Evolutionary conservation across 2,329 filamentous ascomycete species (phyloP).

Genomic region (Ceratocystis harringtonii): DNA sequence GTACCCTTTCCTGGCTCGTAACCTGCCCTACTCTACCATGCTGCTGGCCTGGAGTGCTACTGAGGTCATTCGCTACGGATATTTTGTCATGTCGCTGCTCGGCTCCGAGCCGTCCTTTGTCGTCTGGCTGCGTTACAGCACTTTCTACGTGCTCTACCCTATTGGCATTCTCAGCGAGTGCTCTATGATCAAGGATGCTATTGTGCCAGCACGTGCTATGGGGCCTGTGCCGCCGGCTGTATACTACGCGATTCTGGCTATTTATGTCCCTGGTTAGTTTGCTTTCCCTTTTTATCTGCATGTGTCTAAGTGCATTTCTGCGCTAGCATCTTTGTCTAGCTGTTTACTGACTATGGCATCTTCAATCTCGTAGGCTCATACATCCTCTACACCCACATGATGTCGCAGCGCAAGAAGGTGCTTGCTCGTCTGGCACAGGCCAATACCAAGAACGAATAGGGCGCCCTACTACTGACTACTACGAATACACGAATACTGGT

Average conservation of each 20-base stretch:
- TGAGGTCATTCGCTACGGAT: conserved; percentile 85
- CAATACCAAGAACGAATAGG: conserved; percentile 23
- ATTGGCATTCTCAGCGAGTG: conserved; percentile 82
- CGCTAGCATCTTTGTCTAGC: background rate
- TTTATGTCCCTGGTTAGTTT: conserved; percentile 65
- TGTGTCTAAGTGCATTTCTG: background rate
- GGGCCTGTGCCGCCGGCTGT: conserved; percentile 39
- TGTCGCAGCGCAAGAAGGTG: conserved; percentile 71
- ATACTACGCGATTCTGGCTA: conserved; percentile 49
- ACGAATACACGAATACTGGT: background rate
- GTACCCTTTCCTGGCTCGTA: conserved; percentile 52
- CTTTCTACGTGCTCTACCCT: conserved; percentile 85
- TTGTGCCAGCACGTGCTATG: conserved; percentile 39
- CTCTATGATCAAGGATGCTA: conserved; percentile 57
- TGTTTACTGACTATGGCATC: background rate
- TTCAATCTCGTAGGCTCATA: conserved; percentile 44
- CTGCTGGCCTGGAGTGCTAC: conserved; percentile 77
- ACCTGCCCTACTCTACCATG: conserved; percentile 57
- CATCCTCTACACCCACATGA: conserved; percentile 87
- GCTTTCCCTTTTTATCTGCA: too few species aligned
- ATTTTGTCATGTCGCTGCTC: conserved; percentile 63
- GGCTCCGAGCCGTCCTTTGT: conserved; percentile 48
- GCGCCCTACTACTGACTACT: background rate
- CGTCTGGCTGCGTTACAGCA: conserved; percentile 78
- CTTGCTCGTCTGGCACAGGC: conserved; percentile 21